These are phyloP conservation scores for Metarhizium robertsii DNA, from an alignment of 2,329 filamentous ascomycete species.

Conservation along the genomic window DNA sequence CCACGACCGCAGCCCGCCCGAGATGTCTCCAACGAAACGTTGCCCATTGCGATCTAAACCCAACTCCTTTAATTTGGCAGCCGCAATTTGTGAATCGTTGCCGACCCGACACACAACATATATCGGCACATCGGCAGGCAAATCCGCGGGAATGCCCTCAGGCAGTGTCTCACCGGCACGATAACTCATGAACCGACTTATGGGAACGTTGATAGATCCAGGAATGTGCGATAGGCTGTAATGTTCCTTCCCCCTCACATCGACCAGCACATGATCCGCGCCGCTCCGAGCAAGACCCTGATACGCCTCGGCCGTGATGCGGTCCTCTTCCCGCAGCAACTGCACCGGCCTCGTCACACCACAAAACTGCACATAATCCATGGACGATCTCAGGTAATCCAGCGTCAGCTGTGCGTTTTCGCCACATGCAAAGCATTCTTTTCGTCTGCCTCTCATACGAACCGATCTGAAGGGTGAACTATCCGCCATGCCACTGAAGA, in stretches of 20 bases:
- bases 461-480: conserved; percentile 57
- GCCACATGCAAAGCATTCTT: conserved; percentile 71
- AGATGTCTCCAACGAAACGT: conserved; percentile 60
- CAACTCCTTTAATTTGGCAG: conserved; percentile 54
- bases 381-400: conserved; percentile 48
- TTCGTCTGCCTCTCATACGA: conserved; percentile 58
- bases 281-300: conserved; percentile 14
- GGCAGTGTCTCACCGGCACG: conserved; percentile 16
- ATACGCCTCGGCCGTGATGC: conserved; percentile 59
- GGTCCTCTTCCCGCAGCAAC: conserved; percentile 52
- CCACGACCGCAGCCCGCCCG: conserved; percentile 66
- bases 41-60: conserved; percentile 41
- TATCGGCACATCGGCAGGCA: conserved; percentile 42
- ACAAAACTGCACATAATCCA: conserved; percentile 85
- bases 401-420: conserved; percentile 47
- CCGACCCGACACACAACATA: conserved; percentile 67
- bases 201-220: conserved; percentile 64
- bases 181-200: conserved; percentile 46
- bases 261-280: conserved; percentile 53
- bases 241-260: conserved; percentile 77
- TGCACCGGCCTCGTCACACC: conserved; percentile 48
- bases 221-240: conserved; percentile 71
- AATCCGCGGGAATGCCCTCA: conserved; percentile 29
- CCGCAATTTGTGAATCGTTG: conserved; percentile 68
- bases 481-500: conserved; percentile 37